phyloP scores from a whole-genome alignment of 805 yeast genomes.

The Saccharomycopsis sp. region DNA sequence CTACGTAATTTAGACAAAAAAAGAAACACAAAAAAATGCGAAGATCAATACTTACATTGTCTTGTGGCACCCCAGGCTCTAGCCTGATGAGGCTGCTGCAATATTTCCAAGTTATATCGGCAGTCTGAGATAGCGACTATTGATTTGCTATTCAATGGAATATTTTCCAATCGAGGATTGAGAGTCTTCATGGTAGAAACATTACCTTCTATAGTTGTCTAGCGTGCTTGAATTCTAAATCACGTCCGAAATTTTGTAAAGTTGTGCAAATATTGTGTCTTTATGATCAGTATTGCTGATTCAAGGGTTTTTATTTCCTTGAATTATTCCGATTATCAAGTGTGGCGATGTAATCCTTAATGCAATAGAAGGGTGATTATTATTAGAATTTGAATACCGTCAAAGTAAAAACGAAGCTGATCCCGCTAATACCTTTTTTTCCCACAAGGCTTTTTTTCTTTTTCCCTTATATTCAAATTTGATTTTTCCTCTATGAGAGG shows the following conservation, averaged over 20 bases:
- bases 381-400: not conserved
- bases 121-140: not conserved
- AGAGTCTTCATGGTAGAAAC: not conserved
- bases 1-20: not conserved
- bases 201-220: not conserved
- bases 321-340: too few relatives aligned
- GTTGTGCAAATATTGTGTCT: not conserved
- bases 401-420: not conserved
- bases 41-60: constrained; percentile 11
- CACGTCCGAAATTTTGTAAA: not conserved
- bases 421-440: not conserved
- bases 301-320: too few relatives aligned
- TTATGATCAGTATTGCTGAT: too few relatives aligned
- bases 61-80: constrained; percentile 31
- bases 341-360: not conserved
- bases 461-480: not conserved
- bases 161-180: not conserved
- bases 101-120: constrained; percentile 15
- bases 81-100: constrained; percentile 30
- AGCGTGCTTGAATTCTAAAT: not conserved
- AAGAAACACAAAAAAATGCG: not conserved
- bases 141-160: not conserved
- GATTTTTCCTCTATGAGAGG: not conserved
- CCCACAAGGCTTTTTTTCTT: not conserved
- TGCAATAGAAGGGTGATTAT: not conserved